These are phyloP conservation scores for Pyrenophora tritici-repentis DNA, from an alignment of 2,329 filamentous ascomycete genomes.

Conservation along the genomic window DNA sequence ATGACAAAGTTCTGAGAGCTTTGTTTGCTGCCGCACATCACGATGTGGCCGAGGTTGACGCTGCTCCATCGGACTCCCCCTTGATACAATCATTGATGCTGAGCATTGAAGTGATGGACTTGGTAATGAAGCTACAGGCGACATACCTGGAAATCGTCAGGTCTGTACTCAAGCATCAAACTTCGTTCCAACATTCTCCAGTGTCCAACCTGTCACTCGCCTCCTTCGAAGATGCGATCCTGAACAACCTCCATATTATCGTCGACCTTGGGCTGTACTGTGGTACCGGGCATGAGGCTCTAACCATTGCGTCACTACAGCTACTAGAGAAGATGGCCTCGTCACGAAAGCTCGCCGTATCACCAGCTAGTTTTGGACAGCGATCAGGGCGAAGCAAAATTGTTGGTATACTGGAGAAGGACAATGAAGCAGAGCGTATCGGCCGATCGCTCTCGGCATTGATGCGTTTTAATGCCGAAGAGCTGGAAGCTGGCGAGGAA, in stretches of 20 bases:
- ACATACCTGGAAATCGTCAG: constrained; percentile 90
- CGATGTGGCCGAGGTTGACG: constrained; percentile 72
- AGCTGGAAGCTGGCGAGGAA: constrained; percentile 71
- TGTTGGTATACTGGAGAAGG: constrained; percentile 83
- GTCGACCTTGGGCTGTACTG: constrained; percentile 86
- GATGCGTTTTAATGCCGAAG: constrained; percentile 67
- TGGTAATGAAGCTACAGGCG: constrained; percentile 82
- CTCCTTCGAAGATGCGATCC: constrained; percentile 90
- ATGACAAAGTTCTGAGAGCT: constrained; percentile 80
- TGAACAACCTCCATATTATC: constrained; percentile 78
- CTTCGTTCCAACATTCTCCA: constrained; percentile 61
- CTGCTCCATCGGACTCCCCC: constrained; percentile 76
- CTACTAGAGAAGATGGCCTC: constrained; percentile 85
- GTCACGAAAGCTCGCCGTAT: constrained; percentile 77
- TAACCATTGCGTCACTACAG: constrained; percentile 79
- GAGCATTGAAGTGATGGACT: constrained; percentile 81
- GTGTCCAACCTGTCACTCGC: constrained; percentile 77
- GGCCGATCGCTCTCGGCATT: constrained; percentile 72
- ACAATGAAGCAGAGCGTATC: constrained; percentile 80
- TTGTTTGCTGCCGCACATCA: constrained; percentile 81
- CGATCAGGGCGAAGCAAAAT: constrained; percentile 77
- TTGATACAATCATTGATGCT: constrained; percentile 78
- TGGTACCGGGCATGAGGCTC: constrained; percentile 77
- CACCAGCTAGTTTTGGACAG: constrained; percentile 66
- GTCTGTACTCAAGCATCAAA: constrained; percentile 72